phyloP scores from a whole-genome alignment of 352 stramenopile genomes.

The Thalassiosira hispida region DNA sequence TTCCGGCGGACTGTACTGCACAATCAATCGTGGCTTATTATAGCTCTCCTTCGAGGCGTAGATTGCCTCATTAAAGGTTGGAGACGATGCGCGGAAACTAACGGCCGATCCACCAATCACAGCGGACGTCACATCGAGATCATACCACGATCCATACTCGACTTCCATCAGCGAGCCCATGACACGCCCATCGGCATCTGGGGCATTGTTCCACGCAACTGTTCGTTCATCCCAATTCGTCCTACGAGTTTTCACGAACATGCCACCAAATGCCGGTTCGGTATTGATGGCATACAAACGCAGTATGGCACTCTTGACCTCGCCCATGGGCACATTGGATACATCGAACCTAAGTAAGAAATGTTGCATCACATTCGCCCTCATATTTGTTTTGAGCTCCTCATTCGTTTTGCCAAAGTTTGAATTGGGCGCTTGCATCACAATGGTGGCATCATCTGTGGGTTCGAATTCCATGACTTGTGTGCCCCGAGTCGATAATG shows the following conservation, averaged over 20 bases:
- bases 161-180: conserved; percentile 40
- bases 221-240: conserved; percentile 43
- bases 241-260: conserved; percentile 40
- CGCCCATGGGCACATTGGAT: conserved; percentile 33
- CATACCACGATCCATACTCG: conserved; percentile 49
- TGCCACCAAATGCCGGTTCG: conserved; percentile 41
- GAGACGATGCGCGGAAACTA: conserved; percentile 55
- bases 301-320: conserved; percentile 47
- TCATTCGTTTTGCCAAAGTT: conserved; percentile 45
- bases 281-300: conserved; percentile 52
- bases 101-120: conserved; percentile 42
- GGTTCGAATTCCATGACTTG: conserved; percentile 33
- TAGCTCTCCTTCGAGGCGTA: conserved; percentile 55
- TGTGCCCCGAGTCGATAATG: conserved; percentile 2
- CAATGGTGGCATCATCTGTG: conserved; percentile 48
- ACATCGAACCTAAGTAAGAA: conserved; percentile 49
- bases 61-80: conserved; percentile 33
- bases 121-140: conserved; percentile 47
- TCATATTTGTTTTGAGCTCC: conserved; percentile 26
- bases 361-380: conserved; percentile 32
- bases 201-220: conserved; percentile 50
- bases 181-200: conserved; percentile 30
- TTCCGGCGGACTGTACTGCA: conserved; percentile 41
- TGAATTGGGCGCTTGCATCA: conserved; percentile 27
- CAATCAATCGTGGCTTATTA: conserved; percentile 43